Percentiles rank a stretch among this genome's conserved stretches.
Conservation (phyloP, 2,329 filamentous ascomycete species). For the Botrytis hyacinthi region DNA sequence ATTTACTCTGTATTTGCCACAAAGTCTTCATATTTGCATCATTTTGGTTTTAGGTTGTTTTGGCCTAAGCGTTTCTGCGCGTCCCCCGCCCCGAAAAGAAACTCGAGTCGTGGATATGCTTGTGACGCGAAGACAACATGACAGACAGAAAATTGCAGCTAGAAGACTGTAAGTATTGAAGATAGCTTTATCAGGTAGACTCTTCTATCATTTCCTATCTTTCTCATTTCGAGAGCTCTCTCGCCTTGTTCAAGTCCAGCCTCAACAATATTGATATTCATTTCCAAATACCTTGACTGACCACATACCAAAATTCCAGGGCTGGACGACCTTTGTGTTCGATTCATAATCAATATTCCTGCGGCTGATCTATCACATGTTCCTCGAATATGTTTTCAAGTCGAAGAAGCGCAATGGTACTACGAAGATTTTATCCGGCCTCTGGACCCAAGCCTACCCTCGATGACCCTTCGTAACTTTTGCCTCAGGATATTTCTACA, state of each 20-base stretch:
- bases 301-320: slow-evolving; percentile 48
- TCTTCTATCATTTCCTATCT: not conserved
- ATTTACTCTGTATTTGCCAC: slow-evolving; percentile 21
- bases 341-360: slow-evolving; percentile 97
- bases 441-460: slow-evolving; percentile 78
- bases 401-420: slow-evolving; percentile 99
- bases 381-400: slow-evolving; percentile 94
- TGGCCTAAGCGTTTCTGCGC: slow-evolving; percentile 23
- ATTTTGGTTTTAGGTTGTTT: slow-evolving; percentile 23
- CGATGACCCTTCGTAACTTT: slow-evolving; percentile 80
- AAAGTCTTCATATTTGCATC: slow-evolving; percentile 18
- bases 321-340: slow-evolving; percentile 96
- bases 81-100: slow-evolving; percentile 22
- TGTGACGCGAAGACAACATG: slow-evolving; percentile 61
- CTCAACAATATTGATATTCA: not conserved
- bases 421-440: slow-evolving; percentile 99
- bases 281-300: slow-evolving; percentile 26
- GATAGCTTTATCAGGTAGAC: not conserved
- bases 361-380: slow-evolving; percentile 86
- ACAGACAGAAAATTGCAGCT: slow-evolving; percentile 76
- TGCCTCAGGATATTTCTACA: slow-evolving; percentile 90
- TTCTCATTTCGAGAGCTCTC: not conserved
- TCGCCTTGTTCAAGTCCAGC: not conserved
- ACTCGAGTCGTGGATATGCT: slow-evolving; percentile 55
- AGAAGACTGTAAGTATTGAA: slow-evolving; percentile 70